phyloP scores from a whole-genome alignment of 2,329 filamentous ascomycete species.

The Colletotrichum destructivum region DNA sequence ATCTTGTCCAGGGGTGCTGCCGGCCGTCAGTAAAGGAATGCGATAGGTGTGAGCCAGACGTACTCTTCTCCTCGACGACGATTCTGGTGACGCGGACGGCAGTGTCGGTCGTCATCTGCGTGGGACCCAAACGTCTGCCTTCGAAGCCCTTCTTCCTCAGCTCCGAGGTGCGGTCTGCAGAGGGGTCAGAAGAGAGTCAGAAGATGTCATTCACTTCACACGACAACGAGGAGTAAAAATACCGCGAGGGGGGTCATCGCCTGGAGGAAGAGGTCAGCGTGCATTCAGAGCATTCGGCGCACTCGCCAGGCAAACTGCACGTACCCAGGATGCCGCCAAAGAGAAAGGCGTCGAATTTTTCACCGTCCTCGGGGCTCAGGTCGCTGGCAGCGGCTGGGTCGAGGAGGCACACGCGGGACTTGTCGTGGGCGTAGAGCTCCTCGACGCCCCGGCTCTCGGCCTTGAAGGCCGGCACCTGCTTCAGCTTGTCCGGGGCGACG shows the following conservation, averaged over 20 bases:
- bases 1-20: slow-evolving; percentile 84
- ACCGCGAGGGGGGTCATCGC: slow-evolving; percentile 95
- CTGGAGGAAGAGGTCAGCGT: slow-evolving; percentile 60
- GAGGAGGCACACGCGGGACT: slow-evolving; percentile 86
- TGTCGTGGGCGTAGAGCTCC: slow-evolving; percentile 80
- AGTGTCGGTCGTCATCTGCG: slow-evolving; percentile 99
- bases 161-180: slow-evolving; percentile 91
- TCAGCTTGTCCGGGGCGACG: slow-evolving; percentile 72
- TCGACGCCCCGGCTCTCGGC: slow-evolving; percentile 86
- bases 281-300: slow-evolving; percentile 19
- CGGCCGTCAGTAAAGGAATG: slow-evolving; percentile 26
- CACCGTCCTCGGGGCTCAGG: slow-evolving; percentile 85
- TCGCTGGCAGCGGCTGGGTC: slow-evolving; percentile 89
- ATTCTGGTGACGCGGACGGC: slow-evolving; percentile 94
- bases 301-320: slow-evolving; percentile 58
- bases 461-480: slow-evolving; percentile 73
- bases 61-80: slow-evolving; percentile 87
- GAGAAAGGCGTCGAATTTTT: slow-evolving; percentile 89
- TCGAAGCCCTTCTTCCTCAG: slow-evolving; percentile 93
- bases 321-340: slow-evolving; percentile 96
- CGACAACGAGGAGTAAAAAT: slow-evolving; percentile 51
- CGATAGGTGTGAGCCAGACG: slow-evolving; percentile 45
- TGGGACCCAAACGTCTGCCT: slow-evolving; percentile 87
- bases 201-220: neutral
- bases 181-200: slow-evolving; percentile 41